Evolutionary conservation across 2,329 filamentous ascomycete species (phyloP).

Genomic region (Venturiaceae sp.): DNA sequence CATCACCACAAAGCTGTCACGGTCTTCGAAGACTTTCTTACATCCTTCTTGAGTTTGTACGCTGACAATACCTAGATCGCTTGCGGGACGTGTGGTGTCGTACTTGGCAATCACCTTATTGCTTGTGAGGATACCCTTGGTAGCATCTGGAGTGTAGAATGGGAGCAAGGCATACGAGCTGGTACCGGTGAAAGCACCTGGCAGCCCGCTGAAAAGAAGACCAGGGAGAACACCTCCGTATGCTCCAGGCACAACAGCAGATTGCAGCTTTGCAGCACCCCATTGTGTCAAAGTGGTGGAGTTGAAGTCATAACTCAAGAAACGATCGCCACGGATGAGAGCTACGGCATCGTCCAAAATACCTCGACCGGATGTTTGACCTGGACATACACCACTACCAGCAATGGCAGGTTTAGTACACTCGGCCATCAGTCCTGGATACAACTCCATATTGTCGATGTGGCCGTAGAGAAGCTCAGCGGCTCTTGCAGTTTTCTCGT

Average conservation of each 20-base stretch:
- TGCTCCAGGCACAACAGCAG: constrained; percentile 25
- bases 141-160: constrained; percentile 42
- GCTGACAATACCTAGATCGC: constrained; percentile 32
- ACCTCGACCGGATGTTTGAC: constrained; percentile 35
- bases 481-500: constrained; percentile 2
- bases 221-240: constrained; percentile 36
- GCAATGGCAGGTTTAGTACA: constrained; percentile 8
- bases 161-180: constrained; percentile 38
- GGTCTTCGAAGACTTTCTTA: constrained; percentile 40
- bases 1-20: constrained; percentile 38
- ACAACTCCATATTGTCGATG: constrained; percentile 9
- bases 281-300: constrained; percentile 39
- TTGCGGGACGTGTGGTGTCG: constrained; percentile 32
- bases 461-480: constrained; percentile 9
- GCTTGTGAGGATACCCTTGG: constrained; percentile 34
- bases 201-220: constrained; percentile 36
- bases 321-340: constrained; percentile 35
- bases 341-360: constrained; percentile 40
- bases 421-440: constrained; percentile 10
- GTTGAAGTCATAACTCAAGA: constrained; percentile 39
- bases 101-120: constrained; percentile 38
- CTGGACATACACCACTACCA: constrained; percentile 8
- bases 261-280: constrained; percentile 35
- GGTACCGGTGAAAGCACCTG: constrained; percentile 38
- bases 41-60: constrained; percentile 41